Percentiles rank a stretch among this genome's conserved stretches.
Conservation (phyloP, 352 stramenopile species). For the Pythium biforme region DNA sequence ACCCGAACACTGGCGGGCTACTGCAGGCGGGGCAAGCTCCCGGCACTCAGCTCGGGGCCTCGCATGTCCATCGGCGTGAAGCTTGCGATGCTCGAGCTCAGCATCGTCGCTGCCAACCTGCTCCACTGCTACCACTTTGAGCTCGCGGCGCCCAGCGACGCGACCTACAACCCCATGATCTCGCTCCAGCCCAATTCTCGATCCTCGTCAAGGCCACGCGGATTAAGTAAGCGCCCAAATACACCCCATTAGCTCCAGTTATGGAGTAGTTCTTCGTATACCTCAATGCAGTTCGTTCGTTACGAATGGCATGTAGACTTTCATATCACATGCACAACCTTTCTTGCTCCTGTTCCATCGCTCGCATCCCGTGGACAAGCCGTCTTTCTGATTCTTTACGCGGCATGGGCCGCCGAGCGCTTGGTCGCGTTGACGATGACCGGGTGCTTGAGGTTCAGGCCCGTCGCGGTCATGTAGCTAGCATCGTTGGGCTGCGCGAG, state of each 20-base stretch:
- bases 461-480: constrained; percentile 10
- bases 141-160: constrained; percentile 8
- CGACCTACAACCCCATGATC: constrained; percentile 9
- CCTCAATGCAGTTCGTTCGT: too few relatives aligned
- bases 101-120: constrained; percentile 15
- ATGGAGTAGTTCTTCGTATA: too few relatives aligned
- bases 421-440: constrained; percentile 19
- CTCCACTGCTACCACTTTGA: constrained; percentile 13
- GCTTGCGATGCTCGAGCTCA: constrained; percentile 48
- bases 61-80: constrained; percentile 45
- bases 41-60: constrained; percentile 39
- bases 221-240: not conserved
- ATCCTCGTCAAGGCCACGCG: constrained; percentile 4
- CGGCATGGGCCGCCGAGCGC: not conserved
- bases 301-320: too few relatives aligned
- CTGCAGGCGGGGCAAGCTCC: constrained; percentile 22
- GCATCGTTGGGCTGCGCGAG: constrained; percentile 19
- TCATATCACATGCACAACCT: not conserved
- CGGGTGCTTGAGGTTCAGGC: constrained; percentile 14
- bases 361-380: too few relatives aligned
- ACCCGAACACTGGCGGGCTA: constrained; percentile 25
- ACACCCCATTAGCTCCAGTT: not conserved
- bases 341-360: not conserved
- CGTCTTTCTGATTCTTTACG: not conserved
- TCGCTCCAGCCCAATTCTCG: constrained; percentile 10